Conservation (phyloP, 148 eudicot species). For the Linanthus parryae region DNA sequence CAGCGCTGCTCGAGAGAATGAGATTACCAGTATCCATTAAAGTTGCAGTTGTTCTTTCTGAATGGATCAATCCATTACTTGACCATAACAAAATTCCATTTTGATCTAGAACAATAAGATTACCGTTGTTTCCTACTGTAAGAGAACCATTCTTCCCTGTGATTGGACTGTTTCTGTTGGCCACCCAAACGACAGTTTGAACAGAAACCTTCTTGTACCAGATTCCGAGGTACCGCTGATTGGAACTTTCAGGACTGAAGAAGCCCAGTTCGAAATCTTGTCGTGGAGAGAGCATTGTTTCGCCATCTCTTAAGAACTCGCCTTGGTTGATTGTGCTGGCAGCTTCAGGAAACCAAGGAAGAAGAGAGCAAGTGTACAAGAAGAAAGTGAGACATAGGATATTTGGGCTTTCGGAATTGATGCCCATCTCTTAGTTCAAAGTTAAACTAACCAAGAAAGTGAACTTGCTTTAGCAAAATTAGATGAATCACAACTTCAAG, state of each 20-base stretch:
- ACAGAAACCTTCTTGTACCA: conserved; percentile 34
- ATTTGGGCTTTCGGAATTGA: not conserved
- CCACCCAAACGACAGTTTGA: conserved; percentile 50
- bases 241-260: conserved; percentile 45
- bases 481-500: no score
- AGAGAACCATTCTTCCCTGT: conserved; percentile 22
- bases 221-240: conserved; percentile 44
- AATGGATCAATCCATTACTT: conserved; percentile 10
- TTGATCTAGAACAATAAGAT: conserved; percentile 31
- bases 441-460: no score
- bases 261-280: conserved; percentile 46
- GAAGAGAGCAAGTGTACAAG: not conserved
- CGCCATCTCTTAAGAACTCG: conserved; percentile 21
- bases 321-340: conserved; percentile 22
- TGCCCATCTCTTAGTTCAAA: conserved; percentile 2
- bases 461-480: no score
- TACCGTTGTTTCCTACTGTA: conserved; percentile 27
- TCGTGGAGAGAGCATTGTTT: conserved; percentile 29
- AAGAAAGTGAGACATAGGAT: no score
- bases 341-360: conserved; percentile 7
- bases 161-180: conserved; percentile 55
- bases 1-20: not conserved
- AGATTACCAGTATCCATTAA: conserved; percentile 37
- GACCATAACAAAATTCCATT: conserved; percentile 29
- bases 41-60: conserved; percentile 21